Percentiles rank a stretch among this genome's conserved stretches.
These are phyloP conservation scores for Colletotrichum camelliae DNA, from an alignment of 2,329 filamentous ascomycete genomes.

Conservation along the genomic window DNA sequence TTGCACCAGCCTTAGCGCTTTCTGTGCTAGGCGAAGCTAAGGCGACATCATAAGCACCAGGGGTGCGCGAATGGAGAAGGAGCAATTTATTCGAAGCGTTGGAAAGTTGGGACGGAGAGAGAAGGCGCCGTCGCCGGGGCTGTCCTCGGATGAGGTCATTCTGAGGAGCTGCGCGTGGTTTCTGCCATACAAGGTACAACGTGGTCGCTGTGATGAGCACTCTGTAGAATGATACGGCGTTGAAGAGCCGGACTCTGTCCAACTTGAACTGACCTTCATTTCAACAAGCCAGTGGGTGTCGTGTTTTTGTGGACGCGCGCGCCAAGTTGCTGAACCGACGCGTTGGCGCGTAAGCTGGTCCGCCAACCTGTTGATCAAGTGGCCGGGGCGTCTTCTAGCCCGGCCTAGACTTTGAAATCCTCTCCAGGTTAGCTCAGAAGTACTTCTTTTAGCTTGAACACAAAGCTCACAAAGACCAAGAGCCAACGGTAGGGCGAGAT, in stretches of 20 bases:
- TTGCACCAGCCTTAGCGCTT: slow-evolving; percentile 6
- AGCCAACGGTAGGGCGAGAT: slow-evolving; percentile 1
- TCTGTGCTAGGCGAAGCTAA: background rate
- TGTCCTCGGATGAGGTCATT: slow-evolving; percentile 9
- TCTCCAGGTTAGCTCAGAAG: background rate
- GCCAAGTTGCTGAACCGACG: slow-evolving; percentile 7
- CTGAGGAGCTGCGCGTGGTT: background rate
- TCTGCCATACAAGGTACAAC: slow-evolving; percentile 1
- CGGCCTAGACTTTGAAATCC: background rate
- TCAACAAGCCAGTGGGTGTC: background rate
- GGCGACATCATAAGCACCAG: background rate
- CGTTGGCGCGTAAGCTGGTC: slow-evolving; percentile 13
- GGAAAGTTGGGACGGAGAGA: slow-evolving; percentile 17
- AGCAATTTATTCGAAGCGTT: slow-evolving; percentile 22
- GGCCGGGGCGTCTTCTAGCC: slow-evolving; percentile 8
- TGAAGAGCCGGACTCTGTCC: background rate
- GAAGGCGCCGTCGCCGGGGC: background rate
- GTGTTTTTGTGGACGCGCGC: slow-evolving; percentile 4
- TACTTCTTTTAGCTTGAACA: background rate
- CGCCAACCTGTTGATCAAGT: background rate
- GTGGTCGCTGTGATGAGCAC: background rate
- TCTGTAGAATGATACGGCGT: background rate
- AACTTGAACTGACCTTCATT: background rate
- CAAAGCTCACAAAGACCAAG: background rate
- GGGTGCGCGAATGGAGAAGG: slow-evolving; percentile 5